Percentiles rank a stretch among this genome's conserved stretches.
Conservation (phyloP, 2,329 filamentous ascomycete genomes). For the Ascochyta clinopodiicola region DNA sequence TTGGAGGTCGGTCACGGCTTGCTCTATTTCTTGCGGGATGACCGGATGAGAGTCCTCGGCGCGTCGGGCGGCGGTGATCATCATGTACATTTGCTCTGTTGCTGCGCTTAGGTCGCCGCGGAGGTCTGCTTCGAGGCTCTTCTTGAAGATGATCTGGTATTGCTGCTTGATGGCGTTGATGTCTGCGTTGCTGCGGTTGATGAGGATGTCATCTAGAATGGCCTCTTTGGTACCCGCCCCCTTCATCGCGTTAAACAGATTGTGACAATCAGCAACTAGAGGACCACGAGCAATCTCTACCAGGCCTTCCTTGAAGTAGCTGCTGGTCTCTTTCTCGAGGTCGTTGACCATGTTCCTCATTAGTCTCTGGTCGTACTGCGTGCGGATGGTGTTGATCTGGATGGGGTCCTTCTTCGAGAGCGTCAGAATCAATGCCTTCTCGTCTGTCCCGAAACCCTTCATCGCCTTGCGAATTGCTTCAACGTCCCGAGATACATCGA, state of each 20-base stretch:
- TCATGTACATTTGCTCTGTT: constrained; percentile 83
- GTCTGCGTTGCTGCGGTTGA: constrained; percentile 85
- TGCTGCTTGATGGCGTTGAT: constrained; percentile 82
- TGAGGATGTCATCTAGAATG: constrained; percentile 83
- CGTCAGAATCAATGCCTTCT: constrained; percentile 74
- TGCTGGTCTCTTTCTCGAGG: constrained; percentile 75
- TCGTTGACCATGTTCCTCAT: constrained; percentile 74
- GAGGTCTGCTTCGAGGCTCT: constrained; percentile 73
- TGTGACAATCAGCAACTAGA: constrained; percentile 75
- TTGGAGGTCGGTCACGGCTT: constrained; percentile 78
- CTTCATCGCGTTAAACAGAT: constrained; percentile 73
- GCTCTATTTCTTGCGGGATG: constrained; percentile 74
- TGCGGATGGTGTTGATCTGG: constrained; percentile 70
- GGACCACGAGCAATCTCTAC: constrained; percentile 80
- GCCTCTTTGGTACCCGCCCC: constrained; percentile 86
- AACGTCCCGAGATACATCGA: constrained; percentile 72
- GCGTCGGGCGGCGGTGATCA: constrained; percentile 76
- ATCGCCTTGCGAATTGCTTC: constrained; percentile 79
- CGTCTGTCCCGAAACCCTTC: constrained; percentile 93
- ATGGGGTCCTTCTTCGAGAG: constrained; percentile 78
- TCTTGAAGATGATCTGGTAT: constrained; percentile 72
- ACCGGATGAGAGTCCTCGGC: constrained; percentile 80
- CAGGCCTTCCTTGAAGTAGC: constrained; percentile 77
- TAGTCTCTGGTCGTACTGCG: constrained; percentile 68
- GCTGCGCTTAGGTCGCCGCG: constrained; percentile 82